A percentile compares a stretch with the other conserved stretches of the same genome.
Conservation (phyloP, 1,284 basidiomycete species). For the Chalciporus sp. region DNA sequence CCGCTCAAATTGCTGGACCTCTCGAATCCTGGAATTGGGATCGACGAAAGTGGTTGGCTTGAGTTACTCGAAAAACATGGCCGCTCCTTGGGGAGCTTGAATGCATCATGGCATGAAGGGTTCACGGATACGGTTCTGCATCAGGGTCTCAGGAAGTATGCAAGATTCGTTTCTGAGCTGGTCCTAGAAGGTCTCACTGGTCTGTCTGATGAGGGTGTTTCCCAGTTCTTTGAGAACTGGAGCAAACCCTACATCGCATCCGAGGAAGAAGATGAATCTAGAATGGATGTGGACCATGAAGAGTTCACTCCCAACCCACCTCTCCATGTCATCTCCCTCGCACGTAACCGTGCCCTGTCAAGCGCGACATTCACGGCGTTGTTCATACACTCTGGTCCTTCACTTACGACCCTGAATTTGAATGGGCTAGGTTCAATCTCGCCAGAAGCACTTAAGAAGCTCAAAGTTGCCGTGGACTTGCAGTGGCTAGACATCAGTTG, state of each 20-base stretch:
- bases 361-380: constrained; percentile 64
- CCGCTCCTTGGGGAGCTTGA: constrained; percentile 49
- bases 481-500: constrained; percentile 82
- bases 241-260: constrained; percentile 11
- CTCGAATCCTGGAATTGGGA: constrained; percentile 52
- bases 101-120: constrained; percentile 64
- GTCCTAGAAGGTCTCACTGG: constrained; percentile 59
- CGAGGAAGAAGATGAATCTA: constrained; percentile 17
- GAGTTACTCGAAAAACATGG: constrained; percentile 52
- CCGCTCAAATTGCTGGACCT: constrained; percentile 62
- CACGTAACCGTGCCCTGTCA: constrained; percentile 63
- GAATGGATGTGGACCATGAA: constrained; percentile 24
- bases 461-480: constrained; percentile 54
- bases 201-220: constrained; percentile 72
- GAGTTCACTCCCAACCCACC: constrained; percentile 42
- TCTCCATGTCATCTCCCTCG: constrained; percentile 57
- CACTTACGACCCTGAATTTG: constrained; percentile 70
- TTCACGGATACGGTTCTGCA: constrained; percentile 61
- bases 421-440: constrained; percentile 57
- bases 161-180: constrained; percentile 56
- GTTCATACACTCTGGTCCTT: constrained; percentile 67
- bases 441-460: constrained; percentile 53
- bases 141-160: constrained; percentile 62
- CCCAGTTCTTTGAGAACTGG: constrained; percentile 60
- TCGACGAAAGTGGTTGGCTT: constrained; percentile 62